A percentile compares a stretch with the other conserved stretches of the same genome.
These are phyloP conservation scores for Phytophthora chlamydospora DNA, from an alignment of 352 stramenopile genomes.

Conservation along the genomic window DNA sequence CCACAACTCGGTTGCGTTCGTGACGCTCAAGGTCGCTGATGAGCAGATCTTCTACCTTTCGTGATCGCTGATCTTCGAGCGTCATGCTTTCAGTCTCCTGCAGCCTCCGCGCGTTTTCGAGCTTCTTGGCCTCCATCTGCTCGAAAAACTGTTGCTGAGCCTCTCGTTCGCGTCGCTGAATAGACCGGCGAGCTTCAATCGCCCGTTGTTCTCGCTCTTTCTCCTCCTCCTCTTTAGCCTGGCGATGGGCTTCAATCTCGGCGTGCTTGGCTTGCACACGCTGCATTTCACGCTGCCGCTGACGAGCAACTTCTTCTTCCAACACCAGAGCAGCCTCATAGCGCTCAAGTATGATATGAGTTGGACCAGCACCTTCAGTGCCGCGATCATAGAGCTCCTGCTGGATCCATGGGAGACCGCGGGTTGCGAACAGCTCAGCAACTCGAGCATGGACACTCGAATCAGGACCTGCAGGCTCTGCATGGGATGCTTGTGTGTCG, in stretches of 20 bases:
- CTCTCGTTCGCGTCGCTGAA: conserved; percentile 54
- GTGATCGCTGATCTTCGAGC: conserved; percentile 58
- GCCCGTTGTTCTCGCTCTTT: conserved; percentile 45
- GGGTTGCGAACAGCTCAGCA: conserved; percentile 30
- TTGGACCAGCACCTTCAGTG: conserved; percentile 59
- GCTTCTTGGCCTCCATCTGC: conserved; percentile 66
- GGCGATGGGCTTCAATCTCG: conserved; percentile 35
- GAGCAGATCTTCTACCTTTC: conserved; percentile 50
- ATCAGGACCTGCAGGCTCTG: not conserved
- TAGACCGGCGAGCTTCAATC: conserved; percentile 39
- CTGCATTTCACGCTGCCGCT: conserved; percentile 15
- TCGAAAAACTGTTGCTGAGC: conserved; percentile 58
- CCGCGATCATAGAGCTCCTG: conserved; percentile 83
- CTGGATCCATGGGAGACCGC: conserved; percentile 76
- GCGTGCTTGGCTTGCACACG: conserved; percentile 31
- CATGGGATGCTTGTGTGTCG: not conserved
- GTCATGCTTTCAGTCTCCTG: conserved; percentile 63
- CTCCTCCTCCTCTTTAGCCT: conserved; percentile 42
- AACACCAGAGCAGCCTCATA: conserved; percentile 49
- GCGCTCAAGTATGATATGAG: conserved; percentile 45
- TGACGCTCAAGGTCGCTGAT: conserved; percentile 36
- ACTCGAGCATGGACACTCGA: conserved; percentile 30
- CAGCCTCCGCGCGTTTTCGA: conserved; percentile 35
- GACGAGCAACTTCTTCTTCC: conserved; percentile 34
- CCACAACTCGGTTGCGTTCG: conserved; percentile 45